Conservation (phyloP, 163 green algal genomes). For the Scenedesmus sp. region DNA sequence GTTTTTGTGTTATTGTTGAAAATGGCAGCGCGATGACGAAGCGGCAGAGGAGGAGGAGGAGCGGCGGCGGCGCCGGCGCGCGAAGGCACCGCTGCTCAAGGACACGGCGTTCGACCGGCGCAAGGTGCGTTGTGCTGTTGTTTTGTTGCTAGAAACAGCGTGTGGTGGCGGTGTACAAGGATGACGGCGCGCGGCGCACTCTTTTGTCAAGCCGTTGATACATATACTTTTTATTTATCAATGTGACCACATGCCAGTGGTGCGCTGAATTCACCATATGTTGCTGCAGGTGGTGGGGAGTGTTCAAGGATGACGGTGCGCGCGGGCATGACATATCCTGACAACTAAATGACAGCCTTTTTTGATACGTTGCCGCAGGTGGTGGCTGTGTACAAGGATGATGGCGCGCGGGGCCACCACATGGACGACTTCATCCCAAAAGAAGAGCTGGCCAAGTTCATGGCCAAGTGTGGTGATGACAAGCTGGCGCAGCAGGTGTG, state of each 20-base stretch:
- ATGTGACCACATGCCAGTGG: not conserved
- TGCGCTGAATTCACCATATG: too few species aligned
- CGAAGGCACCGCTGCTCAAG: slow-evolving; percentile 65
- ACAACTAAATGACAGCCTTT: too few species aligned
- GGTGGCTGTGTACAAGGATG: slow-evolving; percentile 74
- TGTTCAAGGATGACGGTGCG: slow-evolving; percentile 76
- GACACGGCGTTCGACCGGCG: slow-evolving; percentile 76
- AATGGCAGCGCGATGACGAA: slow-evolving; percentile 14
- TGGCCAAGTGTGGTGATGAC: slow-evolving; percentile 69
- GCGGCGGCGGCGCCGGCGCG: slow-evolving; percentile 6
- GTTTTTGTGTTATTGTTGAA: too few species aligned
- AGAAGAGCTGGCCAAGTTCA: slow-evolving; percentile 83
- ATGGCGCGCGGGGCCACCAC: slow-evolving; percentile 78
- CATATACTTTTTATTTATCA: too few species aligned
- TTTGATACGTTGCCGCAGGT: slow-evolving; percentile 25
- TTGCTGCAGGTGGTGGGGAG: slow-evolving; percentile 56
- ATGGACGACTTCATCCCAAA: slow-evolving; percentile 86
- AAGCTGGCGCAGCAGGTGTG: slow-evolving; percentile 45
- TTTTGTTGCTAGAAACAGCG: not conserved
- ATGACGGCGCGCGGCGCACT: not conserved
- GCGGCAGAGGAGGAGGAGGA: slow-evolving; percentile 57
- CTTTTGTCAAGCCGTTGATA: too few species aligned
- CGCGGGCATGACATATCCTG: slow-evolving; percentile 77
- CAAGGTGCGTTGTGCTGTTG: slow-evolving; percentile 25
- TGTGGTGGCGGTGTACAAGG: not conserved